Evolutionary conservation across 2,329 filamentous ascomycete genomes (phyloP), one percentile per base, ranked within the genome.

Genomic region (Onygena corvina): DNA sequence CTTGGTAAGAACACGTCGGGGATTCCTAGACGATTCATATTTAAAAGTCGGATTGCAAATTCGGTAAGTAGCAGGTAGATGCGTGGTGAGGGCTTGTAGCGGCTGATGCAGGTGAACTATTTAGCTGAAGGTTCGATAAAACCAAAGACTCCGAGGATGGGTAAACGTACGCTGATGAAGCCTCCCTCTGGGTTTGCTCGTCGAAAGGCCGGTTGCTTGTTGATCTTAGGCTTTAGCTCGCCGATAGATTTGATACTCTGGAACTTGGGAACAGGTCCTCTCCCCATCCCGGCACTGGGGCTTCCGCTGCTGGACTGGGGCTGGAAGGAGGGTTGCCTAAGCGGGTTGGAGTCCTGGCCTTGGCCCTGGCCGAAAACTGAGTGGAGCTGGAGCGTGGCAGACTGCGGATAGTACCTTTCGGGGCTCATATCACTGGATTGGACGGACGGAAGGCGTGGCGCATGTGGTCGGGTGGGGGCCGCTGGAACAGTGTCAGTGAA

Each of bases 1-100:
- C 68, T 98, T 98, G 12, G 92, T 98, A 57, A 98, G 76, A 46
- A 98, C 92, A 65, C 92, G 80, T 54, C 92, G 84, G 33, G 92
- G 92, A 63, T 98, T 98, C 57, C 92, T 80, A 48, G 92, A 95
- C 12, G 92, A 95, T 65, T 98, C 92, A 70, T 98, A 98, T 71
- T 98, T 95, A 76, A 98, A 98, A 60, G 79, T 82, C 2, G 89
- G 89, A 64, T 98, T 98, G 73, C 92, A 98, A 66, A 98, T 96
- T 59, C 92, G 84, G 71, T 98, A 98, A 1, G 92, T 96, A 3
- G 89, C 84, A 12, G 92, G 90, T 16, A 98, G 75, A 60, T 96
- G 89, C 34, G 85, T 84, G 1, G 92, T 98, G 53, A 98, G 76
- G 44, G 92, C 90, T 83, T 96, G 90, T 46, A 98, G 76, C 45